Evolutionary conservation across 192 early-diverging fungal species (phyloP).

Genomic region (Backusella circina): DNA sequence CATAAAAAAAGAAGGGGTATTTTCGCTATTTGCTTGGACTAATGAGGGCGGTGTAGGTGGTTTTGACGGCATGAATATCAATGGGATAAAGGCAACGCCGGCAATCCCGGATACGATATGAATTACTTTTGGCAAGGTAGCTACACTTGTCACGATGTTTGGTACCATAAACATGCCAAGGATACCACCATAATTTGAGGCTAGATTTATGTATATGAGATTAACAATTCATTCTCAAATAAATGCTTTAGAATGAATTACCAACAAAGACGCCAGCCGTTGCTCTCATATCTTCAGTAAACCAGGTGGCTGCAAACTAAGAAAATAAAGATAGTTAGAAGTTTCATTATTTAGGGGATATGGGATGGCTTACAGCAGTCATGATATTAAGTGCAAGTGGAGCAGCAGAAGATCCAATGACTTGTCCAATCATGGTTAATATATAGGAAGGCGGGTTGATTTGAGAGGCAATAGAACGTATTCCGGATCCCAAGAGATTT

Average conservation of each 20-base stretch:
- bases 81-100: constrained; percentile 16
- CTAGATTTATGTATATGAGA: not conserved
- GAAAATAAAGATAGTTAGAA: not conserved
- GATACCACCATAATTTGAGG: constrained; percentile 37
- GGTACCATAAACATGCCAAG: constrained; percentile 32
- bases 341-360: not conserved
- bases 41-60: constrained; percentile 31
- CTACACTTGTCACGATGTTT: constrained; percentile 15
- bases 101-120: constrained; percentile 21
- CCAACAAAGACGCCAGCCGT: constrained; percentile 37
- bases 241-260: not conserved
- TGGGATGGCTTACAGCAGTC: constrained; percentile 14
- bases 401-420: constrained; percentile 23
- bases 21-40: not conserved
- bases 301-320: constrained; percentile 35
- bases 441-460: constrained; percentile 21
- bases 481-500: constrained; percentile 17
- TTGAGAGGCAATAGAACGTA: constrained; percentile 22
- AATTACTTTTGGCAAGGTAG: not conserved
- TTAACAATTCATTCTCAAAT: not conserved
- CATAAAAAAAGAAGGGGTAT: constrained; percentile 22
- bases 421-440: constrained; percentile 28
- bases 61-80: constrained; percentile 30
- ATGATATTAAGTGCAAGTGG: constrained; percentile 35
- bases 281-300: constrained; percentile 30